phyloP scores from a whole-genome alignment of 495 filamentous ascomycete genomes.

The Penicillium tannophilum region DNA sequence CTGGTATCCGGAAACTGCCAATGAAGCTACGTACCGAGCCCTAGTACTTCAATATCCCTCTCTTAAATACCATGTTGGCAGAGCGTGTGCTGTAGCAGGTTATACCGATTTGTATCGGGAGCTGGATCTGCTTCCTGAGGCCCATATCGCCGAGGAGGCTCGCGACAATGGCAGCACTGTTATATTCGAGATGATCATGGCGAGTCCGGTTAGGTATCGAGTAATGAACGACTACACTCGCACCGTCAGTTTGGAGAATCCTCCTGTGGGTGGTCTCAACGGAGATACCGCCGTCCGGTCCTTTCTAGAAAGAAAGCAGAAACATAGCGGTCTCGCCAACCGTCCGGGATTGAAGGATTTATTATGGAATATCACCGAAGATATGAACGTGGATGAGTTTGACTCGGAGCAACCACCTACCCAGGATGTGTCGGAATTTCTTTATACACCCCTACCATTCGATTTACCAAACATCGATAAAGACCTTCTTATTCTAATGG shows the following conservation, averaged over 20 bases:
- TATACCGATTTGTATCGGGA: conserved; percentile 24
- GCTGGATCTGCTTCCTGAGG: conserved; percentile 26
- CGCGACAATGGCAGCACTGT: conserved; percentile 15
- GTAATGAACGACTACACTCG: conserved; percentile 10
- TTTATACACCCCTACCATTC: conserved; percentile 21
- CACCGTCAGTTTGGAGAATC: background rate
- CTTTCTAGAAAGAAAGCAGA: conserved; percentile 2
- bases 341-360: background rate
- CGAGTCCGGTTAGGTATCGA: conserved; percentile 11
- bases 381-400: conserved; percentile 1
- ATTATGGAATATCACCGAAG: conserved; percentile 3
- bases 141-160: conserved; percentile 27
- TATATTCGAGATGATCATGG: conserved; percentile 25
- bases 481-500: conserved; percentile 27
- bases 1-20: conserved; percentile 34
- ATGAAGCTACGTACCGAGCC: conserved; percentile 28
- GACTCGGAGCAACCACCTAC: background rate
- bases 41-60: conserved; percentile 17
- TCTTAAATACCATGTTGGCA: conserved; percentile 22
- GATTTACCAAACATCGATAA: conserved; percentile 29
- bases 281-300: conserved; percentile 4
- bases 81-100: conserved; percentile 27
- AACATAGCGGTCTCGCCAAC: background rate
- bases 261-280: background rate
- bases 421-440: background rate